These are phyloP conservation scores for Carpinus fangiana DNA, from an alignment of 306 rosid genomes.

Conservation along the genomic window DNA sequence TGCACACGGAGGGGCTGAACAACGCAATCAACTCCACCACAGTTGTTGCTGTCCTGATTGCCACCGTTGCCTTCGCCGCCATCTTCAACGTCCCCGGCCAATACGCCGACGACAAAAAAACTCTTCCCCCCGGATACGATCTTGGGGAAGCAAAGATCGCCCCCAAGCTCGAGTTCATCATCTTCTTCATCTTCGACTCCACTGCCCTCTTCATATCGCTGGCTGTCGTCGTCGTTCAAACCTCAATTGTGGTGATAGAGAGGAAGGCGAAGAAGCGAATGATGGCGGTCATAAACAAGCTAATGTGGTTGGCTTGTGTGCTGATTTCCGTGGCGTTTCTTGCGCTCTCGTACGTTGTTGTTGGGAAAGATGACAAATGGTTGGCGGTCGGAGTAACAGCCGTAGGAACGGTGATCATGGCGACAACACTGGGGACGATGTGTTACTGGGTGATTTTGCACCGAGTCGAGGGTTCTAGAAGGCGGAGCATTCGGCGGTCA, in stretches of 20 bases:
- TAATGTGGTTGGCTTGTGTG: conserved; percentile 84
- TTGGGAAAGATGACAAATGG: conserved; percentile 55
- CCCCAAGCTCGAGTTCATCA: conserved; percentile 36
- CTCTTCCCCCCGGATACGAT: conserved; percentile 33
- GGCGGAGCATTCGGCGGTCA: conserved; percentile 51
- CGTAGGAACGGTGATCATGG: conserved; percentile 75
- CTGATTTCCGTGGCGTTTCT: conserved; percentile 71
- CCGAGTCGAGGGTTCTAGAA: conserved; percentile 57
- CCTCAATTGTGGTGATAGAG: conserved; percentile 69
- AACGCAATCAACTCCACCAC: conserved; percentile 80
- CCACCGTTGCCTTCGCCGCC: conserved; percentile 85
- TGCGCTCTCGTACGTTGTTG: conserved; percentile 73
- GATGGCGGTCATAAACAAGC: conserved; percentile 75
- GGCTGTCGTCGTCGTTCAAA: conserved; percentile 86
- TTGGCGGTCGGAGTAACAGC: conserved; percentile 64
- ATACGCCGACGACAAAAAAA: conserved; percentile 22
- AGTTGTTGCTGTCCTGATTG: conserved; percentile 75
- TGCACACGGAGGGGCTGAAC: conserved; percentile 80
- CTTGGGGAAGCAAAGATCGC: conserved; percentile 64
- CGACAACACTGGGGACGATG: conserved; percentile 66
- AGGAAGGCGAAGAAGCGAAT: conserved; percentile 61
- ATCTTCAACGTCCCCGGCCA: conserved; percentile 72
- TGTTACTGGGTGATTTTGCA: conserved; percentile 71
- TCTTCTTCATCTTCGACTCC: conserved; percentile 69
- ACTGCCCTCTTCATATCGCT: conserved; percentile 76